These are phyloP conservation scores for Fusarium verrucosum DNA, from an alignment of 2,329 filamentous ascomycete species.

Conservation along the genomic window DNA sequence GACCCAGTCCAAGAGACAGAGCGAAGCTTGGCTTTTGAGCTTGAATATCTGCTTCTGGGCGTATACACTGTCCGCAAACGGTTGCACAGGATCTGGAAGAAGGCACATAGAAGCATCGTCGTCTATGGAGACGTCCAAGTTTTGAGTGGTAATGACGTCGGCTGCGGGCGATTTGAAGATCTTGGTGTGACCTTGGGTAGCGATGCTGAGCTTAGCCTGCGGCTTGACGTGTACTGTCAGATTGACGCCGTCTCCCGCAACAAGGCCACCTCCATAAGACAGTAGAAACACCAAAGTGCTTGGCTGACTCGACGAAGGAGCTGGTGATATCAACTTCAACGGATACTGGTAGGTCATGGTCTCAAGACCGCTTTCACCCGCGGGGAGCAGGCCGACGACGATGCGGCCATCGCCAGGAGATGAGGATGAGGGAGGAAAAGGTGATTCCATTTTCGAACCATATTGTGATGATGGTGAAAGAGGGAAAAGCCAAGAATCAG, in stretches of 20 bases:
- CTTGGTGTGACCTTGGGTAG: slow-evolving; percentile 87
- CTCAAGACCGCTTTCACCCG: slow-evolving; percentile 74
- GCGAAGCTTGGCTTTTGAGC: slow-evolving; percentile 63
- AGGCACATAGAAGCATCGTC: slow-evolving; percentile 67
- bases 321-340: slow-evolving; percentile 88
- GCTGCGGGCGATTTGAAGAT: slow-evolving; percentile 81
- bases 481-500: neutral
- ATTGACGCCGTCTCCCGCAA: slow-evolving; percentile 84
- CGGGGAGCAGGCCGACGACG: slow-evolving; percentile 76
- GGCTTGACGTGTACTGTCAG: slow-evolving; percentile 73
- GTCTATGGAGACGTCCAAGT: slow-evolving; percentile 61
- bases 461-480: slow-evolving; percentile 24
- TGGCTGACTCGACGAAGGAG: slow-evolving; percentile 68
- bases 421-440: slow-evolving; percentile 79
- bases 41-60: slow-evolving; percentile 84
- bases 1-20: slow-evolving; percentile 94
- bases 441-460: slow-evolving; percentile 63
- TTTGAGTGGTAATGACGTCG: slow-evolving; percentile 67
- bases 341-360: slow-evolving; percentile 91
- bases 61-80: slow-evolving; percentile 85
- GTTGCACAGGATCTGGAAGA: slow-evolving; percentile 92
- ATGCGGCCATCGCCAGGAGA: slow-evolving; percentile 82
- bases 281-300: slow-evolving; percentile 87
- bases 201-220: slow-evolving; percentile 72
- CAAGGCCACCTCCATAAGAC: slow-evolving; percentile 92